phyloP scores from a whole-genome alignment of 1,284 basidiomycete species.

The Takashimella koratensis region DNA sequence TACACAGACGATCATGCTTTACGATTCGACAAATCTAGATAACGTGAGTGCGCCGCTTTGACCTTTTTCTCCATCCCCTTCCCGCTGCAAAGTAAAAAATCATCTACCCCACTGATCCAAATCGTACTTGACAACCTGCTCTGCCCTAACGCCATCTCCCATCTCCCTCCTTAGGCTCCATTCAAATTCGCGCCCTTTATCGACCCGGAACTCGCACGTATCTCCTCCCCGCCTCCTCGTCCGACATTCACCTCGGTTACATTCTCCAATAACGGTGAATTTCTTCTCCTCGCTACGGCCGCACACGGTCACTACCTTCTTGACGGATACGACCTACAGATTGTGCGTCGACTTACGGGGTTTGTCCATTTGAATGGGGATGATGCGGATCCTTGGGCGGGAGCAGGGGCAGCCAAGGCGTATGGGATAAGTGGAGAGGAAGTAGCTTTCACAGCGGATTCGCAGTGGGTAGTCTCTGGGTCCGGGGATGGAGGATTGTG shows the following conservation, averaged over 20 bases:
- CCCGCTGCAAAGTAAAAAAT: background rate
- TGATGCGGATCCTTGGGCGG: too few species aligned
- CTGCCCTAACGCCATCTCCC: too few species aligned
- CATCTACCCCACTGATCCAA: background rate
- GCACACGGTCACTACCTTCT: conserved; percentile 88
- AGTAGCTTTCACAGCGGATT: conserved; percentile 86
- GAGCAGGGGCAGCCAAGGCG: conserved; percentile 76
- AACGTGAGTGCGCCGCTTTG: conserved; percentile 51
- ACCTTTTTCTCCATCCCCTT: background rate
- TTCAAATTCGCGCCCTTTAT: conserved; percentile 74
- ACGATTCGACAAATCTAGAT: conserved; percentile 85
- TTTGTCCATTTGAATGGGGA: conserved; percentile 48
- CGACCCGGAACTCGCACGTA: conserved; percentile 67
- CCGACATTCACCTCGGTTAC: conserved; percentile 86
- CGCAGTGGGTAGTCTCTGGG: conserved; percentile 69
- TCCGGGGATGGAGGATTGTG: conserved; percentile 74
- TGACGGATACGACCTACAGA: conserved; percentile 77
- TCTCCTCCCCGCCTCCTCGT: conserved; percentile 76
- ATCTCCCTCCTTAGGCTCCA: conserved; percentile 56
- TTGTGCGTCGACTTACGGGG: conserved; percentile 78
- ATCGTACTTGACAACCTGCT: background rate
- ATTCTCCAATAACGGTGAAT: conserved; percentile 87
- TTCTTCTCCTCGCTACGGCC: conserved; percentile 87
- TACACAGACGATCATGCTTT: conserved; percentile 74
- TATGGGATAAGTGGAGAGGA: conserved; percentile 83